phyloP scores from a whole-genome alignment of 345 rosid genomes.

The Eucalyptus pauciflora region DNA sequence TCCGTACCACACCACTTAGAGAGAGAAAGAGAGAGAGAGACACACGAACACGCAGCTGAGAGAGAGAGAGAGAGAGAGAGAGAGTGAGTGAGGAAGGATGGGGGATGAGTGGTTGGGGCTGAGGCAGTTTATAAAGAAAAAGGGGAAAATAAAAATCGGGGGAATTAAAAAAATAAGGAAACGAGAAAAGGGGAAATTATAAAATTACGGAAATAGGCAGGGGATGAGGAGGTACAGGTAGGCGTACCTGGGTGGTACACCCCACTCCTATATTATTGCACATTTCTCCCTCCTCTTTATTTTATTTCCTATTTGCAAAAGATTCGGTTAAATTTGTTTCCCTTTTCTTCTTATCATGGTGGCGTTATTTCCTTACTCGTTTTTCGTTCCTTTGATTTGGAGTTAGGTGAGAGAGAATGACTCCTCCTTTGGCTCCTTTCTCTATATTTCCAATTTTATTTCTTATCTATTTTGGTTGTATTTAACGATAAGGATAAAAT shows the following conservation, averaged over 20 bases:
- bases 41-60: background rate
- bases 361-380: background rate
- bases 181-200: background rate
- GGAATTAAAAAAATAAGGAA: background rate
- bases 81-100: rapidly evolving
- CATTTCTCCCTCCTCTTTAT: background rate
- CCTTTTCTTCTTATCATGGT: background rate
- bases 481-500: rapidly evolving
- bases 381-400: background rate
- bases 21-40: background rate
- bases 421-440: background rate
- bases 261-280: background rate
- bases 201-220: background rate
- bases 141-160: background rate
- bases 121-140: background rate
- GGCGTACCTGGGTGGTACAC: background rate
- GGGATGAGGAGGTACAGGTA: background rate
- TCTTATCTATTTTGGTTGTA: background rate
- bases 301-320: background rate
- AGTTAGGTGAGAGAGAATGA: background rate
- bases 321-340: background rate
- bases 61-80: background rate
- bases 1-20: background rate
- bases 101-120: rapidly evolving
- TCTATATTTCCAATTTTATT: background rate